Evolutionary conservation across 352 stramenopile genomes (phyloP).

Genomic region (Phytophthora fragariae): DNA sequence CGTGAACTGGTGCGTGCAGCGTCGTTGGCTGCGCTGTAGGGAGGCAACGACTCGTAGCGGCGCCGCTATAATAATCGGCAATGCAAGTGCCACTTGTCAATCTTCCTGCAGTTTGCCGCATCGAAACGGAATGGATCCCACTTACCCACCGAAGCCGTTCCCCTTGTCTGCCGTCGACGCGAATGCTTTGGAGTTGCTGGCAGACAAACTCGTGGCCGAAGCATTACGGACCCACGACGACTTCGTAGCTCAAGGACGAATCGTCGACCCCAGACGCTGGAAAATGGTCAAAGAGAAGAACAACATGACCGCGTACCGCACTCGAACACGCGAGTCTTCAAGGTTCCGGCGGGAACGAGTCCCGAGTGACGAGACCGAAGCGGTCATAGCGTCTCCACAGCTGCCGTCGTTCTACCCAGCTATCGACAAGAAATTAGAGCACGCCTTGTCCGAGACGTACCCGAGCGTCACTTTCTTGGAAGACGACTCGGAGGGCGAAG

Average conservation of each 20-base stretch:
- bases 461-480: conserved; percentile 27
- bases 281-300: conserved; percentile 57
- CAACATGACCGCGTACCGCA: conserved; percentile 57
- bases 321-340: conserved; percentile 23
- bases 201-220: conserved; percentile 62
- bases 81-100: conserved; percentile 24
- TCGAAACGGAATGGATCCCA: conserved; percentile 29
- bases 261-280: conserved; percentile 49
- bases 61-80: background rate
- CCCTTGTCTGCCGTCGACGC: conserved; percentile 14
- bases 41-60: background rate
- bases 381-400: conserved; percentile 35
- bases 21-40: background rate
- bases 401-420: conserved; percentile 26
- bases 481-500: conserved; percentile 21
- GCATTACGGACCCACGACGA: conserved; percentile 56
- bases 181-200: conserved; percentile 29
- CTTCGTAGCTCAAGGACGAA: conserved; percentile 44
- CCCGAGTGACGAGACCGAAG: conserved; percentile 32
- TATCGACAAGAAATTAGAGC: conserved; percentile 19
- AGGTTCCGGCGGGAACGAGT: conserved; percentile 21
- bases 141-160: conserved; percentile 28
- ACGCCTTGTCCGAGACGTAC: conserved; percentile 25
- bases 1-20: background rate
- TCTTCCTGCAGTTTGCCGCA: conserved; percentile 9